phyloP scores from a whole-genome alignment of 1,139 yeast genomes.

The Nakaseomyces uthaithaninus region DNA sequence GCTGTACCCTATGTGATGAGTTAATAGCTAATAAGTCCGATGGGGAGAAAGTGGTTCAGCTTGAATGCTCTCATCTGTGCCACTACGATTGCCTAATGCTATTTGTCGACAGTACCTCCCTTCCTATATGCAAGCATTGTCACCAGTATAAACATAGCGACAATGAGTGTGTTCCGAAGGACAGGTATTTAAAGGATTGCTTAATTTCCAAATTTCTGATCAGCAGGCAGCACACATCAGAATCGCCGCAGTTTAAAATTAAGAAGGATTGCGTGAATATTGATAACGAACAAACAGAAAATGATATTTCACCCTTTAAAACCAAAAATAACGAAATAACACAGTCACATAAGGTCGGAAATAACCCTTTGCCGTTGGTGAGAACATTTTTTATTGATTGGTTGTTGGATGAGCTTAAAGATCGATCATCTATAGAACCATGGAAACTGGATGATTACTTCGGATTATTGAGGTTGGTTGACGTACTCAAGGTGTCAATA shows the following conservation, averaged over 20 bases:
- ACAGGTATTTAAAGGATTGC: conserved; percentile 23
- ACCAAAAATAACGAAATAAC: neutral
- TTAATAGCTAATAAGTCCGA: conserved; percentile 25
- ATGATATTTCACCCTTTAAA: neutral
- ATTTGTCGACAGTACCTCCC: conserved; percentile 16
- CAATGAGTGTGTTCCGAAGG: conserved; percentile 24
- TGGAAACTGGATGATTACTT: conserved; percentile 25
- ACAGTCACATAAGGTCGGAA: conserved; percentile 6
- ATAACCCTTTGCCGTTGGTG: conserved; percentile 19
- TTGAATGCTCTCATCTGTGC: conserved; percentile 28
- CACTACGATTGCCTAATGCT: conserved; percentile 30
- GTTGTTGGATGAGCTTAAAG: conserved; percentile 13
- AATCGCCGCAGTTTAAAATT: no score
- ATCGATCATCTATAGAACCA: conserved; percentile 6
- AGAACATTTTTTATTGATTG: conserved; percentile 25
- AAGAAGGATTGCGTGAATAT: no score
- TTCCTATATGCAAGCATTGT: conserved; percentile 20
- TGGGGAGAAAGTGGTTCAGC: conserved; percentile 29
- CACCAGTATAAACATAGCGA: conserved; percentile 16
- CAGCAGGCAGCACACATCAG: conserved; percentile 7
- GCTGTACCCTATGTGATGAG: conserved; percentile 31
- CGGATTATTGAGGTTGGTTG: conserved; percentile 28
- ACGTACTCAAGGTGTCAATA: conserved; percentile 21
- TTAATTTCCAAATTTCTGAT: conserved; percentile 17
- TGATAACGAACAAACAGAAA: neutral